Evolutionary conservation across 2,329 filamentous ascomycete genomes (phyloP).

Genomic region (Chalaropsis ovoidea): DNA sequence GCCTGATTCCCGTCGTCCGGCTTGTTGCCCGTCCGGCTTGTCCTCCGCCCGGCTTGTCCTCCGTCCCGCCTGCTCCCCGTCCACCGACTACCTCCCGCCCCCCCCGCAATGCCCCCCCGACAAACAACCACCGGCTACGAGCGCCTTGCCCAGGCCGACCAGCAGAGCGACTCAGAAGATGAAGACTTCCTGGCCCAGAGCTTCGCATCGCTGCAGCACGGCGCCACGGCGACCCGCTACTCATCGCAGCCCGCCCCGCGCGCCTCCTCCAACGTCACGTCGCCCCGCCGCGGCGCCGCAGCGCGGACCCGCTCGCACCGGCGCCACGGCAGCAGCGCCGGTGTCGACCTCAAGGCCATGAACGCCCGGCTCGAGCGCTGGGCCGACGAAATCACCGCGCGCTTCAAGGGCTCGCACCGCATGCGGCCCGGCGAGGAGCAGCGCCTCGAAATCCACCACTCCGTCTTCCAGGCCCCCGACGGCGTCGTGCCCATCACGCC

Average conservation of each 20-base stretch:
- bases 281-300: conserved; percentile 32
- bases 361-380: conserved; percentile 90
- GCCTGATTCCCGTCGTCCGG: neutral
- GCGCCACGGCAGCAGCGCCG: conserved; percentile 60
- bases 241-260: conserved; percentile 47
- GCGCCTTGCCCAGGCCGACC: conserved; percentile 71
- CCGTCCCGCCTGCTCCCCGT: neutral
- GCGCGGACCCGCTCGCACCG: neutral
- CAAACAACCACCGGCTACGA: conserved; percentile 75
- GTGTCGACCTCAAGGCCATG: conserved; percentile 95
- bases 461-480: conserved; percentile 88
- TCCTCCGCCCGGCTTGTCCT: neutral
- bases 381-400: conserved; percentile 95
- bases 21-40: neutral
- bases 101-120: conserved; percentile 52
- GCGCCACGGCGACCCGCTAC: conserved; percentile 47
- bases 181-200: conserved; percentile 48
- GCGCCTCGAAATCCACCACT: conserved; percentile 89
- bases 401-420: conserved; percentile 72
- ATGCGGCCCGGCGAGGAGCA: conserved; percentile 53
- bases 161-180: conserved; percentile 57
- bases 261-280: conserved; percentile 44
- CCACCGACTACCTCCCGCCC: neutral
- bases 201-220: conserved; percentile 47
- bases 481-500: conserved; percentile 70